Conservation (phyloP, 108 stramenopile genomes). For the Seminavis robusta region DNA sequence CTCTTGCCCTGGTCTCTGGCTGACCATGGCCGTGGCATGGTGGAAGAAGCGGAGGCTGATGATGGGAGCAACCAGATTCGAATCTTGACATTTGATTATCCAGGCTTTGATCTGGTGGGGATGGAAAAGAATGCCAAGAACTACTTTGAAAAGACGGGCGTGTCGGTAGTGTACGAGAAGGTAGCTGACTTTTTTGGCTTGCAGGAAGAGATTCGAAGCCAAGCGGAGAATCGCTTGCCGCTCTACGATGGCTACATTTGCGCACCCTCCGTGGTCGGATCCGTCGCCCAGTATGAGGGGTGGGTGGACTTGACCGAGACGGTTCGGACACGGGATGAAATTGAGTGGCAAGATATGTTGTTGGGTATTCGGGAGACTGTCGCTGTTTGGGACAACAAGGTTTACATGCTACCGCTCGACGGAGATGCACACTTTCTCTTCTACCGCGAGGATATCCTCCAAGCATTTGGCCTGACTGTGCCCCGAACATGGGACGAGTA, state of each 20-base stretch:
- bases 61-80: no score
- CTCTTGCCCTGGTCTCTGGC: not conserved
- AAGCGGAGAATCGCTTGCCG: no score
- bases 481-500: conserved; percentile 59
- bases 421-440: conserved; percentile 32
- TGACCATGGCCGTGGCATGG: not conserved
- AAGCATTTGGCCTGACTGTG: conserved; percentile 18
- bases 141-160: no score
- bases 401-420: conserved; percentile 30
- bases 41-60: no score
- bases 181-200: no score
- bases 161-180: no score
- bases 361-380: conserved; percentile 17
- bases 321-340: no score
- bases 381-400: conserved; percentile 3
- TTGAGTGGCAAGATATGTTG: conserved; percentile 29
- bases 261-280: conserved; percentile 18
- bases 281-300: conserved; percentile 14
- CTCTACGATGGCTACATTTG: conserved; percentile 26
- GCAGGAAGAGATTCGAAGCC: no score
- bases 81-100: no score
- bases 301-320: conserved; percentile 7
- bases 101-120: no score
- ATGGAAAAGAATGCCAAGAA: no score
- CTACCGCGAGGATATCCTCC: conserved; percentile 46